Evolutionary conservation across 805 yeast species (phyloP).

Genomic region (Kodamaea leandrae): DNA sequence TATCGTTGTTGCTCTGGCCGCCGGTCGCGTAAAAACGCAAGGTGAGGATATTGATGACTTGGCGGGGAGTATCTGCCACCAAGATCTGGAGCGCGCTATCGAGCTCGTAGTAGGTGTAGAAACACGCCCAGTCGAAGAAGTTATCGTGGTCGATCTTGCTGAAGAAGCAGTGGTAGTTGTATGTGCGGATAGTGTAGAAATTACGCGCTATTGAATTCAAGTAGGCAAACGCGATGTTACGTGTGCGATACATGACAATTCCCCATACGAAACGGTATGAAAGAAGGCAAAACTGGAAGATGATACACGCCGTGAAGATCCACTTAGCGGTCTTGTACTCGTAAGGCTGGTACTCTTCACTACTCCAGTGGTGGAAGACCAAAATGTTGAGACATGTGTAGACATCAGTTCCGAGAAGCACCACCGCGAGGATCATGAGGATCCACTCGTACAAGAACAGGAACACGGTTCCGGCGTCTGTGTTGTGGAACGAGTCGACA

Average conservation of each 20-base stretch:
- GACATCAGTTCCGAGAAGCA: conserved; percentile 62
- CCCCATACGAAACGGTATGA: conserved; percentile 60
- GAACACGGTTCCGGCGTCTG: conserved; percentile 40
- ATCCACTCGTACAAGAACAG: conserved; percentile 45
- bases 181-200: conserved; percentile 53
- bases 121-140: conserved; percentile 64
- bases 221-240: conserved; percentile 67
- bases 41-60: conserved; percentile 77
- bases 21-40: conserved; percentile 50
- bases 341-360: conserved; percentile 43
- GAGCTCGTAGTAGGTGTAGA: conserved; percentile 61
- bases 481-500: conserved; percentile 46
- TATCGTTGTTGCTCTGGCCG: conserved; percentile 40
- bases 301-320: conserved; percentile 80
- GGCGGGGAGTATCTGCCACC: conserved; percentile 85
- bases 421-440: conserved; percentile 51
- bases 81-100: conserved; percentile 61
- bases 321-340: conserved; percentile 56
- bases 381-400: conserved; percentile 75
- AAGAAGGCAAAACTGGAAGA: conserved; percentile 60
- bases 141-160: conserved; percentile 62
- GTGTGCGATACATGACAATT: conserved; percentile 52
- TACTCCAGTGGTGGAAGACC: conserved; percentile 70
- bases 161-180: conserved; percentile 69
- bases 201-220: conserved; percentile 62